Evolutionary conservation across 352 stramenopile genomes (phyloP).

Genomic region (Proteromonas lacertae): DNA sequence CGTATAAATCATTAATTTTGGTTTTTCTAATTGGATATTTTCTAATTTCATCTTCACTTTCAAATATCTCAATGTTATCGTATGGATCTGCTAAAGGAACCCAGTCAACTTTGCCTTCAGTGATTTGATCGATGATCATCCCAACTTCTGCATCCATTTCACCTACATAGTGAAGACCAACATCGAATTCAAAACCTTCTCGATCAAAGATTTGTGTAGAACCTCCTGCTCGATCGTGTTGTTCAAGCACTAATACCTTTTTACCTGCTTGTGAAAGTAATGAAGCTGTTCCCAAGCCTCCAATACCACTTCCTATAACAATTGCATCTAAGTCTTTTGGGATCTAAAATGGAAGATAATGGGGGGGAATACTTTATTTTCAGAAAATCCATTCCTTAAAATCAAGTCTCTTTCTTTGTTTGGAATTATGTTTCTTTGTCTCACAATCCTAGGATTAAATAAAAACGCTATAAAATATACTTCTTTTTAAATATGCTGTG

Average conservation of each 20-base stretch:
- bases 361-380: too few species aligned
- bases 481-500: too few species aligned
- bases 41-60: not conserved
- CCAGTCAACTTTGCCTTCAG: slow-evolving; percentile 8
- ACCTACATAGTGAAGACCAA: slow-evolving; percentile 17
- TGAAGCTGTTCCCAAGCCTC: slow-evolving; percentile 8
- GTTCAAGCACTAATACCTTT: slow-evolving; percentile 14
- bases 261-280: slow-evolving; percentile 12
- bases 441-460: too few species aligned
- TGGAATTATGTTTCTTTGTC: too few species aligned
- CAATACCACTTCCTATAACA: slow-evolving; percentile 17
- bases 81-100: slow-evolving; percentile 6
- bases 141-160: slow-evolving; percentile 1
- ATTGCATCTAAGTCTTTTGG: slow-evolving; percentile 15
- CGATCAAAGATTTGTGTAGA: slow-evolving; percentile 15
- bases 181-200: slow-evolving; percentile 17
- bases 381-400: too few species aligned
- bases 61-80: slow-evolving; percentile 3
- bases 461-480: too few species aligned
- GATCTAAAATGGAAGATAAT: too few species aligned
- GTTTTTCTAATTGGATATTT: slow-evolving; percentile 3
- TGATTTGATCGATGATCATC: slow-evolving; percentile 3
- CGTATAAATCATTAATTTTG: slow-evolving; percentile 6
- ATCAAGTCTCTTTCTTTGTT: too few species aligned
- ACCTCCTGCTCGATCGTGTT: slow-evolving; percentile 15